phyloP scores from a whole-genome alignment of 2,329 filamentous ascomycete species.

The Fusarium sp. region DNA sequence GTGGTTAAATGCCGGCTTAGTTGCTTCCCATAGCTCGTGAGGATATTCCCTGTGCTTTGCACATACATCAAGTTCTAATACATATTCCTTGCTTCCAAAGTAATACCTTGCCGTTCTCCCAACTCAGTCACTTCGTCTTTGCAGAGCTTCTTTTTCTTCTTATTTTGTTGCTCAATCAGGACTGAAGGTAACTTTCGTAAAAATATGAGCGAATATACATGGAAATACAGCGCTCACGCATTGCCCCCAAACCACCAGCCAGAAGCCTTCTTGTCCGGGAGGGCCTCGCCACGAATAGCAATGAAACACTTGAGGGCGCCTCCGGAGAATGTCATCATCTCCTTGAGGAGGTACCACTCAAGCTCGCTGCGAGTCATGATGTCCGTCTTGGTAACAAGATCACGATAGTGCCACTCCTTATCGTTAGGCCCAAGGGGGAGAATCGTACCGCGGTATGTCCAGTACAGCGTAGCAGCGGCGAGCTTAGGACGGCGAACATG shows the following conservation, averaged over 20 bases:
- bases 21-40: not conserved
- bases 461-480: conserved; percentile 39
- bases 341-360: conserved; percentile 48
- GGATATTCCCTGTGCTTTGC: conserved; percentile 3
- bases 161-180: not conserved
- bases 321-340: conserved; percentile 46
- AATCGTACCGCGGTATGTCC: conserved; percentile 45
- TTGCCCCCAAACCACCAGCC: conserved; percentile 41
- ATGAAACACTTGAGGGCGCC: conserved; percentile 47
- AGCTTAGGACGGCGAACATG: conserved; percentile 41
- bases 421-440: conserved; percentile 42
- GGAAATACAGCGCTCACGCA: conserved; percentile 7
- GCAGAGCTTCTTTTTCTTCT: not conserved
- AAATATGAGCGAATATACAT: not conserved
- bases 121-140: not conserved
- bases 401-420: conserved; percentile 46
- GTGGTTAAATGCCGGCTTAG: not conserved
- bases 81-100: conserved; percentile 1
- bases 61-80: conserved; percentile 6
- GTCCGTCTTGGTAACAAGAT: conserved; percentile 47
- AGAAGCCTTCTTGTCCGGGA: conserved; percentile 16
- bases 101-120: not conserved
- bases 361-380: conserved; percentile 43
- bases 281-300: conserved; percentile 41
- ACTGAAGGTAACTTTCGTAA: not conserved